Conservation (phyloP, 202 grass and related monocot species). For the Saccharum hybrid region DNA sequence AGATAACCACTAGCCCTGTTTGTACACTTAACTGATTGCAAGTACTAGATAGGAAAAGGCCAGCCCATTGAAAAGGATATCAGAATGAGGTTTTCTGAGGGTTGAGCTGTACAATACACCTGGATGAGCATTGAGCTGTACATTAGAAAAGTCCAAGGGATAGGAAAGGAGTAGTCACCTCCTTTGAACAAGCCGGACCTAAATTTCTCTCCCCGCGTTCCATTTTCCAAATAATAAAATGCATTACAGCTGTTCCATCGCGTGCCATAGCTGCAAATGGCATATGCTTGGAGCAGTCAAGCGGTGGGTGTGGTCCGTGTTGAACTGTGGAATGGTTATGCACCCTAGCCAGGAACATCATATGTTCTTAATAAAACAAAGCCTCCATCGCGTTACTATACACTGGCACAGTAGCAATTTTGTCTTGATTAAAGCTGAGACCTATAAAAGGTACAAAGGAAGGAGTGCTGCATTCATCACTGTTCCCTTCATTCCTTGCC, state of each 20-base stretch:
- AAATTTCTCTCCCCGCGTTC: background rate
- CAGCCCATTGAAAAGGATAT: background rate
- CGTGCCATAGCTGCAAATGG: background rate
- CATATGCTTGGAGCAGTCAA: conserved; percentile 5
- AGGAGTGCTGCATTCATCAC: background rate
- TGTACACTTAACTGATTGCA: conserved; percentile 8
- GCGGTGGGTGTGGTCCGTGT: background rate
- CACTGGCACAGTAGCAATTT: background rate
- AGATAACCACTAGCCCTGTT: background rate
- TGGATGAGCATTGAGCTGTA: background rate
- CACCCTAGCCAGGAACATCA: background rate
- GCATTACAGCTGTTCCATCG: conserved; percentile 10
- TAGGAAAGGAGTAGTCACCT: background rate
- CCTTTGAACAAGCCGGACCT: background rate
- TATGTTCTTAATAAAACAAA: conserved; percentile 1
- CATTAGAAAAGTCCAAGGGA: background rate
- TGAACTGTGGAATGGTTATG: background rate
- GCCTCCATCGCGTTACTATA: background rate
- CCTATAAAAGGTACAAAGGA: background rate
- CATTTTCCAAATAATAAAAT: background rate
- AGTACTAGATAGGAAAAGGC: background rate
- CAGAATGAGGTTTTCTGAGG: background rate
- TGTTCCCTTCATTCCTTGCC: background rate
- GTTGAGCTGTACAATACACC: background rate
- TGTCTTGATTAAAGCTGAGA: background rate